Evolutionary conservation across 1,139 yeast species (phyloP), one percentile per base, ranked within the genome.

Genomic region (Candida tunisiensis): DNA sequence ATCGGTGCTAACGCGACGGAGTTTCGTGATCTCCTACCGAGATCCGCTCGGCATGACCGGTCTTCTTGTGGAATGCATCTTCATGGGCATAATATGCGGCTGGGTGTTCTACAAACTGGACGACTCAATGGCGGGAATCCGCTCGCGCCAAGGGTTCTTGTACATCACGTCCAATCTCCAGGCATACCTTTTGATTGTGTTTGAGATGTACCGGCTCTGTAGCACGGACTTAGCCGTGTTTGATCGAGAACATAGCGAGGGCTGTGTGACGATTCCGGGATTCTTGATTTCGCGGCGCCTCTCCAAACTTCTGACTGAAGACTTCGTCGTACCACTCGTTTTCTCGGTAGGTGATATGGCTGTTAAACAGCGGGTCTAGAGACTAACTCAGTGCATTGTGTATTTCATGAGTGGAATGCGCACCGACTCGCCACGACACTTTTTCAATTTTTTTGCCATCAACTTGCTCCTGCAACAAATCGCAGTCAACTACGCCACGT

Each of bases 361-460:
- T 11, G 36, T 59, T 0, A n/a, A n/a, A n/a, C n/a, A n/a, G n/a
- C n/a, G n/a, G n/a, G n/a, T n/a, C n/a, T n/a, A n/a, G n/a, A n/a
- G n/a, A n/a, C n/a, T n/a, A n/a, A n/a, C n/a, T n/a, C n/a, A n/a
- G n/a, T n/a, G n/a, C n/a, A 65, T 75, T 15, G 65, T 80, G 0
- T 80, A 73, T 41, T 80, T 74, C 49, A 74, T 80, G 91, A 68
- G 69, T 57, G 93, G 93, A 0, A 54, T 80, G 16, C 51, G 78
- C 23, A 52, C 58, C 0, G 57, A 60, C 28, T 52, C 31, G 3
- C 41, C 53, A 3, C 38, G 63, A 2, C 62, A 51, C 47, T 80
- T 75, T 41, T 77, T 74, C 36, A 59, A 68, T 3, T 80, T 65
- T 47, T 71, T 74, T 45, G 63, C 72, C 2, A 59, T 70, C 8